Percentiles rank a stretch among this genome's conserved stretches.
These are phyloP conservation scores for Aegilops umbellulata DNA, from an alignment of 176 grass and related monocot species.

Conservation along the genomic window DNA sequence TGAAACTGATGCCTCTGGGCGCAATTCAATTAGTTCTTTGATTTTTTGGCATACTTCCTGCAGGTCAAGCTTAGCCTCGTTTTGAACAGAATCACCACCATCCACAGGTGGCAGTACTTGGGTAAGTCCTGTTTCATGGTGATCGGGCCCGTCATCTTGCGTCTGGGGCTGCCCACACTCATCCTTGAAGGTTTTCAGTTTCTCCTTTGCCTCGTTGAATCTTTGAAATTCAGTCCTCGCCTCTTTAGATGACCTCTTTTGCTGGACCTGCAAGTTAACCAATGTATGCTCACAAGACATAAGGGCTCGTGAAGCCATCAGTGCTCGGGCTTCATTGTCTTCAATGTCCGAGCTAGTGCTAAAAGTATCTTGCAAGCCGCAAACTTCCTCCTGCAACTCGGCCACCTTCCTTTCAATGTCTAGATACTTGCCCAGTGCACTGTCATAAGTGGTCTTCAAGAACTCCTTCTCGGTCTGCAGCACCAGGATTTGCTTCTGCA, in stretches of 20 bases:
- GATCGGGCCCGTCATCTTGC: slow-evolving; percentile 15
- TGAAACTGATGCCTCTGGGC: slow-evolving; percentile 43
- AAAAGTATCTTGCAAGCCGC: slow-evolving; percentile 75
- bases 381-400: slow-evolving; percentile 69
- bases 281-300: slow-evolving; percentile 83
- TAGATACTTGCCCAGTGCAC: slow-evolving; percentile 54
- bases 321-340: slow-evolving; percentile 80
- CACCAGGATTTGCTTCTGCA: slow-evolving; percentile 77
- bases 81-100: slow-evolving; percentile 23
- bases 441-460: slow-evolving; percentile 75
- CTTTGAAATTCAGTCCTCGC: slow-evolving; percentile 48
- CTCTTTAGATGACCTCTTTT: slow-evolving; percentile 58
- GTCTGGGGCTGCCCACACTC: slow-evolving; percentile 35
- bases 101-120: background rate
- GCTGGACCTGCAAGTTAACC: slow-evolving; percentile 58
- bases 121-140: slow-evolving; percentile 16
- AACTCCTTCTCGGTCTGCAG: slow-evolving; percentile 83
- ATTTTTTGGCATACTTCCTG: slow-evolving; percentile 51
- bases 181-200: slow-evolving; percentile 60
- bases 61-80: slow-evolving; percentile 43
- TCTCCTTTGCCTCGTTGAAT: slow-evolving; percentile 53
- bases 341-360: slow-evolving; percentile 61
- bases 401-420: slow-evolving; percentile 71
- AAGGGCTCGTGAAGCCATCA: slow-evolving; percentile 81
- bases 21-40: slow-evolving; percentile 47